Base-by-base conservation (phyloP, 2,329 filamentous ascomycete genomes). In the Aspergillus bombycis region DNA sequence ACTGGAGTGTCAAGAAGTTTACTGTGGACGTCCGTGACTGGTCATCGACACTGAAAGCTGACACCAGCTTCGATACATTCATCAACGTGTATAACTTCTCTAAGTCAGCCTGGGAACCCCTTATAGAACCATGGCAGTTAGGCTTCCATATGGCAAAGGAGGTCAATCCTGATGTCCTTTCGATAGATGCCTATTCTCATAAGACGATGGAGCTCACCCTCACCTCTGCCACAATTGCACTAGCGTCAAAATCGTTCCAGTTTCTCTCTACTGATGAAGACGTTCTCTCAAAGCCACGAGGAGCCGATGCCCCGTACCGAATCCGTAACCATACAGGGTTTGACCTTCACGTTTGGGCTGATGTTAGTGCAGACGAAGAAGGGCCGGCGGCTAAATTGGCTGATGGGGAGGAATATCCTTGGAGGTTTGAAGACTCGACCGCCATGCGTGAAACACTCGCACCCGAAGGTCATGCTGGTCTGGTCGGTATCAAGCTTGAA, bases 31-130 rank as follows among this genome's bases (percentile, higher is more conserved):
- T 96, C 4, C 88, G 91, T 68, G 93, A 99, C 74, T 99, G 95
- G 95, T 94, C 94, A 1, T 90, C 89, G 6, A 90, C 89, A 26
- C 84, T 99, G 77, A 93, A 89, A 72, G 94, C 92, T 0, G 93
- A 97, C 74, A 91, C 93, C 0, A 91, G 88, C n/a, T 89, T 99
- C 55, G 93, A 97, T 66, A 93, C 94, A 67, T 97, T 97, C 77
- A 87, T 96, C 71, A 99, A 98, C 72, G 90, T 99, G 30, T 99
- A 97, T 83, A 99, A 99, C 78, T 99, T 99, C 79, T 95, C 95
- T 16, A 99, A 99, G 77, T 99, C 95, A 0, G 93, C 93, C 4
- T 99, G 95, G 95, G 95, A 99, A 77, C 95, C 95, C 3, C 81
- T 99, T 38, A 88, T 99, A 30, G 95, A 99, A 76, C 96, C 96